phyloP scores from a whole-genome alignment of 1,284 basidiomycete genomes.

The Xerocomus cyaneibrunnescens region DNA sequence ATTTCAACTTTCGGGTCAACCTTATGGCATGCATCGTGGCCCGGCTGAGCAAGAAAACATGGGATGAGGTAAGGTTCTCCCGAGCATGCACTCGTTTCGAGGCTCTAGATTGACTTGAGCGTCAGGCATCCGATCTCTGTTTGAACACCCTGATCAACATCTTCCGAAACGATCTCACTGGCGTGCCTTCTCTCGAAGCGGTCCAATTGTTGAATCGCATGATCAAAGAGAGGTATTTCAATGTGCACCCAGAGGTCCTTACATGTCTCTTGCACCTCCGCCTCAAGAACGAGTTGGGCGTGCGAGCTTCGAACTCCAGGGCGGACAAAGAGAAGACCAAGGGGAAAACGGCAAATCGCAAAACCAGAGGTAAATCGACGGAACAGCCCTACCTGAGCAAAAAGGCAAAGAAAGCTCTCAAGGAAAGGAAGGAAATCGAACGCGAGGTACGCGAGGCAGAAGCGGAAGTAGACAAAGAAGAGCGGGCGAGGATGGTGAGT shows the following conservation, averaged over 20 bases:
- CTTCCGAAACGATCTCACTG: constrained; percentile 79
- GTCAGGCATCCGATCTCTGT: constrained; percentile 77
- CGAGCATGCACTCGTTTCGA: constrained; percentile 7
- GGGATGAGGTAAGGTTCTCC: constrained; percentile 70
- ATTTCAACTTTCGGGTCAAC: constrained; percentile 98
- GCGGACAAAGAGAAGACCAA: constrained; percentile 55
- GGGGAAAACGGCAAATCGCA: constrained; percentile 48
- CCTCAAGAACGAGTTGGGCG: constrained; percentile 81
- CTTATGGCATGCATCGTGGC: constrained; percentile 88
- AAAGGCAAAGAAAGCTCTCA: constrained; percentile 63
- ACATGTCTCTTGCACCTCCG: constrained; percentile 85
- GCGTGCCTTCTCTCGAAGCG: constrained; percentile 81
- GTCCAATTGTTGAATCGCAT: constrained; percentile 93
- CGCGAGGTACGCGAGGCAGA: constrained; percentile 93
- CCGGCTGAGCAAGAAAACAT: constrained; percentile 80
- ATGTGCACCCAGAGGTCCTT: constrained; percentile 88
- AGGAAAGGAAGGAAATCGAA: constrained; percentile 82
- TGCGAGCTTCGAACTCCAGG: constrained; percentile 70
- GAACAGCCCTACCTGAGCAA: constrained; percentile 82
- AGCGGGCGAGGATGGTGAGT: constrained; percentile 77
- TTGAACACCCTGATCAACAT: constrained; percentile 78
- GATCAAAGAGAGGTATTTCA: constrained; percentile 92
- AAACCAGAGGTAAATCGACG: constrained; percentile 57
- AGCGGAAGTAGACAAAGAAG: constrained; percentile 92
- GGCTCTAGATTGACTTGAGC: constrained; percentile 15